phyloP scores from a whole-genome alignment of 1,284 basidiomycete species.

The Rhodotorula sp. region DNA sequence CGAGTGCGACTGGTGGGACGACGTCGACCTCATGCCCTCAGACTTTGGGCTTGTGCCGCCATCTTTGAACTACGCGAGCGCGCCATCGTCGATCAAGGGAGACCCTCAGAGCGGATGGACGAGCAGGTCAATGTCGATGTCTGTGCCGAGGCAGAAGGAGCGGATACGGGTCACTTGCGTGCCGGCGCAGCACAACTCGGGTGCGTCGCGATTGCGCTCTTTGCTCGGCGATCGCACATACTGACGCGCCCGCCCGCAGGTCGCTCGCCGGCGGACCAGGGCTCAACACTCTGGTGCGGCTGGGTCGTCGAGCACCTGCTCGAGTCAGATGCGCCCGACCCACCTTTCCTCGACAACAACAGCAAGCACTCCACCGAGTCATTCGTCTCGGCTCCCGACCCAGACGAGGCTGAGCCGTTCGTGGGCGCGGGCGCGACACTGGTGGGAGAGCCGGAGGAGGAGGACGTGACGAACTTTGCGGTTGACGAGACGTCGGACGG shows the following conservation, averaged over 20 bases:
- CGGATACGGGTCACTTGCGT: slow-evolving; percentile 41
- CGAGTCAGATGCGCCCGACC: slow-evolving; percentile 9
- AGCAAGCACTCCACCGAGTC: background rate
- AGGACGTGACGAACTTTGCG: background rate
- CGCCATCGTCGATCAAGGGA: background rate
- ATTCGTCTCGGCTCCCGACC: background rate
- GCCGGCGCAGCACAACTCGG: slow-evolving; percentile 46
- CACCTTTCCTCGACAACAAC: background rate
- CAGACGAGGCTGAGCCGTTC: background rate
- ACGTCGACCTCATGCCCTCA: slow-evolving; percentile 46
- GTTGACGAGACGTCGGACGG: slow-evolving; percentile 2
- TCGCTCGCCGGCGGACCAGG: slow-evolving; percentile 39
- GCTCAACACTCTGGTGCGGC: slow-evolving; percentile 44
- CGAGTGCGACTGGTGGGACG: slow-evolving; percentile 47
- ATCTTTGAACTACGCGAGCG: background rate
- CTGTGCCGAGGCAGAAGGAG: background rate
- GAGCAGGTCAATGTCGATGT: background rate
- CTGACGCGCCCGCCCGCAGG: slow-evolving; percentile 14
- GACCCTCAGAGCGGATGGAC: slow-evolving; percentile 27
- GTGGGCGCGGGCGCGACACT: background rate
- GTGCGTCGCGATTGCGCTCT: slow-evolving; percentile 12
- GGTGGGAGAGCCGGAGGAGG: slow-evolving; percentile 12
- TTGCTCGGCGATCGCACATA: no score
- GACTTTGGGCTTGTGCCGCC: slow-evolving; percentile 47
- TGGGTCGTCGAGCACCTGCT: slow-evolving; percentile 44